Evolutionary conservation across 2,329 filamentous ascomycete genomes (phyloP), one percentile per base, ranked within the genome.

Genomic region (Byssoonygena ceratinophila): DNA sequence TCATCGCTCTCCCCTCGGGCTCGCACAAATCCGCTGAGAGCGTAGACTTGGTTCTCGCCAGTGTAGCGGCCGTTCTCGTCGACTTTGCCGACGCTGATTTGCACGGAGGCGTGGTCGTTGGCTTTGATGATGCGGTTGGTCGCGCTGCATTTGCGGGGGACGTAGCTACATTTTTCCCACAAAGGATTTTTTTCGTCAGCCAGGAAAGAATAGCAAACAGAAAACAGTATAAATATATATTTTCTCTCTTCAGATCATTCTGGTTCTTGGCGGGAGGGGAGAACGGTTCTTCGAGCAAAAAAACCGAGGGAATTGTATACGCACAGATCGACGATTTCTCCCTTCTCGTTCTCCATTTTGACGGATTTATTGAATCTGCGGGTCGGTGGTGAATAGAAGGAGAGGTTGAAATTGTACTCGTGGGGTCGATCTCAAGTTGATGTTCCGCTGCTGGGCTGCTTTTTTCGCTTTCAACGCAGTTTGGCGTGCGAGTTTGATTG

Each of bases 91-190:
- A 98, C 80, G 67, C 85, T 87, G 76, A 98, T 88, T 78, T 98
- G 92, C 67, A 97, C 92, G 59, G 87, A 94, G 68, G 88, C 91
- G 82, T 98, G 92, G 79, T 98, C 92, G 81, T 97, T 96, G 80
- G 92, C 89, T 81, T 96, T 96, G 84, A 98, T 97, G 82, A 97
- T 96, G 78, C 92, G 88, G 87, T 94, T 94, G 75, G 91, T 95
- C 67, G 90, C 90, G 75, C 82, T 88, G 87, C 91, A 97, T 81
- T 96, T 97, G 81, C 91, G 88, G 74, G 89, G 89, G 81, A 95
- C 87, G 84, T 94, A 94, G 74, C 88, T 94, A 71, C 37, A 45
- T 36, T 5, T 31, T 32, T 18, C 9, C 3, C 36, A 39, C 14
- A 18, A 39, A 20, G n/a, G n/a, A n/a, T n/a, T n/a, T n/a, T n/a